Base-by-base conservation (phyloP, 1,284 basidiomycete species). In the Bjerkandera adusta region DNA sequence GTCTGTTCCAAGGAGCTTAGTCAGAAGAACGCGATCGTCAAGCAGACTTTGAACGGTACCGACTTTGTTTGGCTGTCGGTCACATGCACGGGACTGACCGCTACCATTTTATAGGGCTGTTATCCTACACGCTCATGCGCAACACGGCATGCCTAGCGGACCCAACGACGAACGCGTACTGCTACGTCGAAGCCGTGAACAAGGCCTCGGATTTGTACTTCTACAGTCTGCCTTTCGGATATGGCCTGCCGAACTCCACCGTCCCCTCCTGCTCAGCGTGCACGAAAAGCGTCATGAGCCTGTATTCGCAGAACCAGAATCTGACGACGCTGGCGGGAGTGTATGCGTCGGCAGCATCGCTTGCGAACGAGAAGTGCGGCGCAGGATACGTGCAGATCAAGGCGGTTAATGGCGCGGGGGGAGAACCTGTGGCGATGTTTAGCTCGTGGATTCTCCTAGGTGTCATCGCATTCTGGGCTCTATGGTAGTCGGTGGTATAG, bases 131-230 rank as follows among this genome's bases (percentile, higher is more conserved):
- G 13, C 51, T 86, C 38, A 76, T 86, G 74, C 75, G 79, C 35
- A 59, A 68, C 8, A 68, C 70, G 0, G 82, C 70, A 5, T 89
- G 86, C 58, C 67, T 77, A 21, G 52, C 71, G 3, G 71, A 88
- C 62, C 67, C 75, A 5, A 59, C 65, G 3, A 72, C 77, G 25
- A 72, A 80, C 54, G 65, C 77, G 1, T 90, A 88, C 65, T 90
- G 87, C 67, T 89, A 79, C 66, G 45, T 88, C 46, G 71, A 79
- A 49, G 85, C 87, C 22, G 75, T 76, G 5, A 25, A 69, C 4
- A 76, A 77, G 50, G 75, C 83, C 0, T 71, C 78, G 7, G 84
- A 85, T 59, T 61, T 81, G 12, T 88, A 81, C 67, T 77, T 80
- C 59, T 90, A 86, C 67, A 62, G 70, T 33, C 68, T 89, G 5